Base-by-base conservation (phyloP, 2,329 filamentous ascomycete genomes). In the Aureobasidium sp. region DNA sequence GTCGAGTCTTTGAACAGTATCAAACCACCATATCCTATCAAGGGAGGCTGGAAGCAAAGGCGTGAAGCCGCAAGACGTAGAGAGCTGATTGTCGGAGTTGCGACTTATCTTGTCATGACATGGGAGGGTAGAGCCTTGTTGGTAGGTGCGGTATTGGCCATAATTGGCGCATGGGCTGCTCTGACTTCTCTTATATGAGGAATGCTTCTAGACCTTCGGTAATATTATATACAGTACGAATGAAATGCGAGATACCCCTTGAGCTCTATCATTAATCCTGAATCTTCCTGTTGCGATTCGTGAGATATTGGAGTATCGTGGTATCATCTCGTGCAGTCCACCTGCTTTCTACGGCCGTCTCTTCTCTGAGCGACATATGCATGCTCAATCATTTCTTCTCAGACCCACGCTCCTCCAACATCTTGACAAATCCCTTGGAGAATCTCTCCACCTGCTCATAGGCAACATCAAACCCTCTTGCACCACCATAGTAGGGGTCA, bases 401-500 rank as follows among this genome's bases (percentile, higher is more conserved):
- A 42, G 31, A 42, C 13, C n/a, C 47, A 23, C 59, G 47, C 59
- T 78, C 72, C 72, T 84, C 82, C 68, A 84, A 89, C 53, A 90
- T 84, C 73, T 86, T 84, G 69, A 97, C 72, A 73, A 98, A 94
- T 64, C 92, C 94, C 75, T 85, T 86, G 2, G 92, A 91, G 76
- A 97, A 97, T 68, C 91, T 84, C 67, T 85, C 82, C 69, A 91
- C 91, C 84, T 98, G 95, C 80, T 95, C 89, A 79, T 92, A 98
- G n/a, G 94, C 93, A 74, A 86, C 88, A 73, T 92, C 88, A 75
- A 98, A 98, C 2, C 94, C 94, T 71, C 93, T 87, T 5, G 84
- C 81, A 16, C 89, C 94, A n/a, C 93, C 94, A 78, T 98, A 98
- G 81, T 98, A 99, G 18, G 96, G 96, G 78, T 98, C 96, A 66